Evolutionary conservation across 2,329 filamentous ascomycete genomes (phyloP).

Genomic region (Cladosporium velox): DNA sequence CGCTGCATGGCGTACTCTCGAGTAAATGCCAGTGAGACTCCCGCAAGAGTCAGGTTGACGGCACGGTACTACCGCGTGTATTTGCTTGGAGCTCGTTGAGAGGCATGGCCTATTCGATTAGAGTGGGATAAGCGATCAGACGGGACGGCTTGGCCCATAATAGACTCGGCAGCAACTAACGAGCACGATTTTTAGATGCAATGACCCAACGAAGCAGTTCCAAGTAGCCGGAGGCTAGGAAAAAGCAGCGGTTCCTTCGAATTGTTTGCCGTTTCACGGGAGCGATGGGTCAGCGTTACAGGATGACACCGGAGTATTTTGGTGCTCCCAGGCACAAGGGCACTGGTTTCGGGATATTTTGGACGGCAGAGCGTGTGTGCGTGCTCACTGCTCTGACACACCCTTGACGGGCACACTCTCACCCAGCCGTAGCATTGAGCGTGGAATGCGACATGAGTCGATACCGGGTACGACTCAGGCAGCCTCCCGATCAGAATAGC

Average conservation of each 20-base stretch:
- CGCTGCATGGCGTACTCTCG: not conserved
- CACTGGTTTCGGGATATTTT: slow-evolving; percentile 11
- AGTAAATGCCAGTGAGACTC: not conserved
- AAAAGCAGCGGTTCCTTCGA: not conserved
- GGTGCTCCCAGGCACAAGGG: slow-evolving; percentile 1
- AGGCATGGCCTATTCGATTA: not conserved
- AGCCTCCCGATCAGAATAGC: not conserved
- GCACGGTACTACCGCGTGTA: not conserved
- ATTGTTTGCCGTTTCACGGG: not conserved
- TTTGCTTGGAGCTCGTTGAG: slow-evolving; percentile 1
- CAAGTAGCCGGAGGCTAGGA: not conserved
- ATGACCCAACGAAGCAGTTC: not conserved
- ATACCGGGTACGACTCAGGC: not conserved
- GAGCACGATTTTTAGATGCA: not conserved
- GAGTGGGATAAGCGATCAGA: not conserved
- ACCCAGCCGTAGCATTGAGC: not conserved
- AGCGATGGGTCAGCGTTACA: slow-evolving; percentile 16
- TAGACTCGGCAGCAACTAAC: not conserved
- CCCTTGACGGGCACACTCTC: slow-evolving; percentile 5
- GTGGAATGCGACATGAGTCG: not conserved
- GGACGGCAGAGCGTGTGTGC: not conserved
- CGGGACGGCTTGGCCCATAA: not conserved
- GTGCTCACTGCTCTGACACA: not conserved
- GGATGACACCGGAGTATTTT: slow-evolving; percentile 11
- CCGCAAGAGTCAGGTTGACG: not conserved